phyloP scores from a whole-genome alignment of 495 filamentous ascomycete genomes.

The Podospora pseudopauciseta region DNA sequence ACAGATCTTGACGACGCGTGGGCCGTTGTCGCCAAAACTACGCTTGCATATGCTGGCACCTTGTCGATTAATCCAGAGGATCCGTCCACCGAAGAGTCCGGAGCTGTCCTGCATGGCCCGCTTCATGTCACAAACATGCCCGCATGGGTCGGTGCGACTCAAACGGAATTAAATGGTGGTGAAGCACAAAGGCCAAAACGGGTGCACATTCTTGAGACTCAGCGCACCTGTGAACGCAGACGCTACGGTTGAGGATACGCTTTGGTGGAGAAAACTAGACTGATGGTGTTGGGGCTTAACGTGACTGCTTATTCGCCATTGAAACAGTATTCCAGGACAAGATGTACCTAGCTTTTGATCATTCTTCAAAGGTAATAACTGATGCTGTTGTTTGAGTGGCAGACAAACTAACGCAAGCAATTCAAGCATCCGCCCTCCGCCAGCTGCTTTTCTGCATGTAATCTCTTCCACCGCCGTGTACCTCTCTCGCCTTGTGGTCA shows the following conservation, averaged over 20 bases:
- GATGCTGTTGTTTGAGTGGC: no score
- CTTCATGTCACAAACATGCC: not conserved
- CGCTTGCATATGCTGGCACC: not conserved
- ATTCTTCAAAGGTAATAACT: no score
- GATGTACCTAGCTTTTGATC: no score
- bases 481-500: no score
- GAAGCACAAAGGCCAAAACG: not conserved
- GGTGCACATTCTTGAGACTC: not conserved
- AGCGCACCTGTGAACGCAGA: not conserved
- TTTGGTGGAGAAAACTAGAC: not conserved
- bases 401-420: no score
- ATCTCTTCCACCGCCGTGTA: no score
- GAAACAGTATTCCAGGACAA: no score
- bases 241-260: not conserved
- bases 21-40: conserved; percentile 1
- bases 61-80: not conserved
- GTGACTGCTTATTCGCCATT: not conserved
- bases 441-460: no score
- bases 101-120: not conserved
- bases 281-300: not conserved
- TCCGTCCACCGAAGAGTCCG: not conserved
- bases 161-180: not conserved
- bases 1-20: not conserved
- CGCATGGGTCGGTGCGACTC: not conserved
- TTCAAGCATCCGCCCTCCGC: no score